These are phyloP conservation scores for Leccinum uliginosum DNA, from an alignment of 768 basidiomycete genomes.

Conservation along the genomic window DNA sequence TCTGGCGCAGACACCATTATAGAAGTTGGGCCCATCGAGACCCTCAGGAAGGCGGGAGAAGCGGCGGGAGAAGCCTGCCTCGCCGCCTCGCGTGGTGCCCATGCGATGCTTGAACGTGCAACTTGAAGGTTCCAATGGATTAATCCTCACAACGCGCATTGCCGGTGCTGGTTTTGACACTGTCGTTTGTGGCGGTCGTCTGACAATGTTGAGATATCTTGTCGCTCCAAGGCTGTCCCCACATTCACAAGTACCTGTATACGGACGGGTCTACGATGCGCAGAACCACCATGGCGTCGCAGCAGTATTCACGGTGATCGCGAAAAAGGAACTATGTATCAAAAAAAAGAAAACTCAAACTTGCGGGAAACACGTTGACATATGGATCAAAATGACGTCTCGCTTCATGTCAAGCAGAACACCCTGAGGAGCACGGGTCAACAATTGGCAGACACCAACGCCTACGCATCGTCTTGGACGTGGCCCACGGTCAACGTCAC, in stretches of 20 bases:
- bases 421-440: conserved; percentile 8
- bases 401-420: conserved; percentile 5
- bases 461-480: conserved; percentile 25
- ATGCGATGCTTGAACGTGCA: neutral
- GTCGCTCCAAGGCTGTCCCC: neutral
- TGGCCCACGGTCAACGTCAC: conserved; percentile 47
- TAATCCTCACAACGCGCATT: conserved; percentile 1
- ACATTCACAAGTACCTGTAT: neutral
- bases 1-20: neutral
- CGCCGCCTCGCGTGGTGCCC: conserved; percentile 9
- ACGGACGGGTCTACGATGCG: neutral
- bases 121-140: neutral
- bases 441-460: conserved; percentile 26
- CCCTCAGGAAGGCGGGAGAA: neutral
- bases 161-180: neutral
- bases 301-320: neutral
- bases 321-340: neutral
- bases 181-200: neutral
- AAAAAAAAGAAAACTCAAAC: neutral
- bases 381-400: conserved; percentile 17
- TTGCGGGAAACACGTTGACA: neutral
- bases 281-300: neutral
- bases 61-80: conserved; percentile 2
- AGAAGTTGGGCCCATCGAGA: neutral
- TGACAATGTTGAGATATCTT: neutral